These are phyloP conservation scores for Fusarium papillatum DNA, from an alignment of 2,329 filamentous ascomycete species.

Conservation along the genomic window DNA sequence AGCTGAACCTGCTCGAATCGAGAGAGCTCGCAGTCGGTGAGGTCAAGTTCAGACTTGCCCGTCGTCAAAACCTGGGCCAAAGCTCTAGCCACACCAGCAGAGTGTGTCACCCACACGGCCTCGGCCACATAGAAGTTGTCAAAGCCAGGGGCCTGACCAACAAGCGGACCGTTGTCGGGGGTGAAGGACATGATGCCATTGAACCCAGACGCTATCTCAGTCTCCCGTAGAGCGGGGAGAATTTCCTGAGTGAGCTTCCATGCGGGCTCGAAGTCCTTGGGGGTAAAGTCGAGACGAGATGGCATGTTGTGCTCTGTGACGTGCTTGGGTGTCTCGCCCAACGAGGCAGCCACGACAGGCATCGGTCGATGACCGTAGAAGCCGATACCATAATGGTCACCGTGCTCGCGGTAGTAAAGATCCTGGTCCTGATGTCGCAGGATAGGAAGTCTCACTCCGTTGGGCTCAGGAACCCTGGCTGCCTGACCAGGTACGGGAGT, in stretches of 20 bases:
- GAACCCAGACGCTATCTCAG: conserved; percentile 70
- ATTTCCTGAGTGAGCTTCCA: conserved; percentile 70
- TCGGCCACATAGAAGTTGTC: conserved; percentile 75
- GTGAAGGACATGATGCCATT: conserved; percentile 78
- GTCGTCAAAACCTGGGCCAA: conserved; percentile 70
- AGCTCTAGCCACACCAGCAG: conserved; percentile 72
- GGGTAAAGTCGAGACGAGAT: conserved; percentile 71
- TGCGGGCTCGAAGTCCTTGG: conserved; percentile 70
- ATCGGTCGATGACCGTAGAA: conserved; percentile 75
- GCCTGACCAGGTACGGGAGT: conserved; percentile 61
- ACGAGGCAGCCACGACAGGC: conserved; percentile 67
- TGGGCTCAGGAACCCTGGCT: conserved; percentile 52
- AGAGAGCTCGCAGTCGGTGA: conserved; percentile 70
- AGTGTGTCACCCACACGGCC: conserved; percentile 77
- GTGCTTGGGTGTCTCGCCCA: conserved; percentile 65
- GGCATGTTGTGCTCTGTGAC: conserved; percentile 74
- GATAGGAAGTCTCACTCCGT: conserved; percentile 69
- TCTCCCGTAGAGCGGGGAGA: conserved; percentile 64
- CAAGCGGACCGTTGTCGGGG: conserved; percentile 71
- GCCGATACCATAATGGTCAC: conserved; percentile 72
- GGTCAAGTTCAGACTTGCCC: conserved; percentile 67
- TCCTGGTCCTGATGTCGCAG: conserved; percentile 74
- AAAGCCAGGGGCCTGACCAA: conserved; percentile 69
- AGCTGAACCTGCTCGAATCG: conserved; percentile 74
- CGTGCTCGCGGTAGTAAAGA: conserved; percentile 75